phyloP scores from a whole-genome alignment of 306 rosid species.

The barrel medic (Medicago truncatula) region MtrunA17r5.0-ANR NC_053042.1:33491501-33492000 shows the following conservation, averaged over 20 bases:
- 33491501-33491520: neutral
- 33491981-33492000: neutral
- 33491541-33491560: neutral
- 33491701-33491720: neutral
- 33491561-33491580: neutral
- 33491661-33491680: conserved; percentile 19
- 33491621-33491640: neutral
- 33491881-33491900: conserved; percentile 17
- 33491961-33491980: neutral
- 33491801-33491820: neutral
- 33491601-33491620: neutral
- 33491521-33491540: neutral
- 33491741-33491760: neutral
- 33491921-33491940: conserved; percentile 9
- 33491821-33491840: neutral
- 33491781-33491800: neutral
- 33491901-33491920: neutral
- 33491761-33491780: neutral
- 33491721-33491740: neutral
- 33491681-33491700: neutral
- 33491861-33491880: conserved; percentile 8
- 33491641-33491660: neutral
- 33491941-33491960: neutral
- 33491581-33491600: neutral
- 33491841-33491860: neutral